phyloP scores from a whole-genome alignment of 805 yeast species.

The Candida coquimbonensis region DNA sequence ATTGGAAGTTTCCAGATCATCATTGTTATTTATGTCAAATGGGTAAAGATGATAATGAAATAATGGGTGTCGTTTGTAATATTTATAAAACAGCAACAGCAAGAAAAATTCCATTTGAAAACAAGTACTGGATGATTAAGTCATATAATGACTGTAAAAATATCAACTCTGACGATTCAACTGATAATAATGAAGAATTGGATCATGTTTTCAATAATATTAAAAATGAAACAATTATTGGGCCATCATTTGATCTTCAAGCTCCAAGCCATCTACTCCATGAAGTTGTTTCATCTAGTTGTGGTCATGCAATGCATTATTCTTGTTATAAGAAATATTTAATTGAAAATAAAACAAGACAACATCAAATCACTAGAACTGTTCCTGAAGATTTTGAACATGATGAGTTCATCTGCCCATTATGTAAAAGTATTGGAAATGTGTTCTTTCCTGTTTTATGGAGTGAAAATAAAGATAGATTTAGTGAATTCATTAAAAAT shows the following conservation, averaged over 20 bases:
- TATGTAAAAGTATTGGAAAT: slow-evolving; percentile 83
- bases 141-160: slow-evolving; percentile 42
- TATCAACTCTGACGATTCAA: slow-evolving; percentile 11
- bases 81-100: slow-evolving; percentile 52
- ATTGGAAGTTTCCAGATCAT: slow-evolving; percentile 65
- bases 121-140: slow-evolving; percentile 57
- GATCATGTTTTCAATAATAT: slow-evolving; percentile 28
- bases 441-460: slow-evolving; percentile 74
- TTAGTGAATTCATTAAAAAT: slow-evolving; percentile 7
- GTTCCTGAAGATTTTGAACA: slow-evolving; percentile 67
- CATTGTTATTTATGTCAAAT: slow-evolving; percentile 81
- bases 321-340: slow-evolving; percentile 65
- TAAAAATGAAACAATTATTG: slow-evolving; percentile 40
- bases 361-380: slow-evolving; percentile 73
- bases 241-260: slow-evolving; percentile 61
- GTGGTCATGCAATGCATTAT: slow-evolving; percentile 93
- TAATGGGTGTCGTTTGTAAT: slow-evolving; percentile 70
- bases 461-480: slow-evolving; percentile 35
- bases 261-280: slow-evolving; percentile 14
- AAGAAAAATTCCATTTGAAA: slow-evolving; percentile 56
- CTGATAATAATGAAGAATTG: slow-evolving; percentile 29
- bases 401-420: slow-evolving; percentile 79
- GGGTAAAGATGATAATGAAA: slow-evolving; percentile 55
- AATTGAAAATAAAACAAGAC: slow-evolving; percentile 45
- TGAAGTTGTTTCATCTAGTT: slow-evolving; percentile 45